These are phyloP conservation scores for Hortiboletus campestris DNA, from an alignment of 768 basidiomycete species.

Conservation along the genomic window DNA sequence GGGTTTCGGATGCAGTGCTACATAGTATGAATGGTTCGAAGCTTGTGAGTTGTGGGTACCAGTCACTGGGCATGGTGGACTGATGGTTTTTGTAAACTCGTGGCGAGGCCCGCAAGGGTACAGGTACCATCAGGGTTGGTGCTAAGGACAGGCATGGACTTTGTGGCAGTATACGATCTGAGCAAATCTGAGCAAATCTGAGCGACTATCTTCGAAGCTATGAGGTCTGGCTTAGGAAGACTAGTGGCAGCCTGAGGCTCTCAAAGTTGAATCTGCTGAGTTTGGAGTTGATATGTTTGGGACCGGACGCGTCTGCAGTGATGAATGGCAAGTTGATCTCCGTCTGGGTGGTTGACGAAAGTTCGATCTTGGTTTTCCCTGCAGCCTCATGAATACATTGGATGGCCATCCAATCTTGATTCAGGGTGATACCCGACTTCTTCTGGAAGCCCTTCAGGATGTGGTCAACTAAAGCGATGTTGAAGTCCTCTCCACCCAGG, in stretches of 20 bases:
- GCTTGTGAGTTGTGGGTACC: too few relatives aligned
- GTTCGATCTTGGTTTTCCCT: conserved; percentile 98
- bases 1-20: too few relatives aligned
- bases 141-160: too few relatives aligned
- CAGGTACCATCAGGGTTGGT: too few relatives aligned
- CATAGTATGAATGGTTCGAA: too few relatives aligned
- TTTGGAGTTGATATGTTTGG: conserved; percentile 95
- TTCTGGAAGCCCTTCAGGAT: conserved; percentile 94
- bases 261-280: conserved; percentile 90
- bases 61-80: too few relatives aligned
- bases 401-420: conserved; percentile 90
- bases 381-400: conserved; percentile 99
- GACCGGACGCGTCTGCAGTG: conserved; percentile 90
- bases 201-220: too few relatives aligned
- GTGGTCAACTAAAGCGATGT: conserved; percentile 82
- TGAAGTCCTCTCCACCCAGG: conserved; percentile 96
- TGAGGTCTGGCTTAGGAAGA: too few relatives aligned
- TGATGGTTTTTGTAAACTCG: too few relatives aligned
- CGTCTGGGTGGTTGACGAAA: conserved; percentile 92
- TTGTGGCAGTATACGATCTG: too few relatives aligned
- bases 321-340: conserved; percentile 99
- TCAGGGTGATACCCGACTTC: conserved; percentile 78
- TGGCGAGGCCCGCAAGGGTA: too few relatives aligned
- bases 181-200: too few relatives aligned
- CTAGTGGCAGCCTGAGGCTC: conserved; percentile 40